Evolutionary conservation across 1,139 yeast species (phyloP), one percentile per base, ranked within the genome.

Genomic region (Scheffersomyces lignicola): DNA sequence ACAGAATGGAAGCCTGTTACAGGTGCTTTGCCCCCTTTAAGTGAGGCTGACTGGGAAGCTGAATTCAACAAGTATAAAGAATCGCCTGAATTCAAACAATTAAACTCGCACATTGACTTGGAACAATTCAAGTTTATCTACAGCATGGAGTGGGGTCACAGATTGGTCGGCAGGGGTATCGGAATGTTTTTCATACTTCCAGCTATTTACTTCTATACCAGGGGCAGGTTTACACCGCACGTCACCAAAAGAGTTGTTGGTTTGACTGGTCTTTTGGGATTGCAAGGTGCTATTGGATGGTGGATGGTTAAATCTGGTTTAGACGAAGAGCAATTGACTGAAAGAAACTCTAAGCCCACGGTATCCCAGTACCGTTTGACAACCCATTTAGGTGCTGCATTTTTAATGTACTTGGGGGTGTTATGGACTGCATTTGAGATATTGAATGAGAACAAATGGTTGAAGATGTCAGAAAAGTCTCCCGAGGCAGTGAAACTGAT

Each of bases 271-370:
- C 66, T 92, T 36, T 71, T 94, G 39, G 98, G 96, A 9, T 65
- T 94, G 31, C 98, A 94, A 68, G 98, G 98, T 32, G 83, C 83
- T 36, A 84, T 94, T 49, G 98, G 98, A 24, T 94, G 98, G 98
- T 94, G 99, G 99, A 94, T 94, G 99, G 98, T 94, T 38, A 82
- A 85, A 51, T 87, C 96, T 5, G 99, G 99, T 29, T 73, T 94
- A 43, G 95, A 90, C 55, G 84, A 85, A 54, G 76, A 83, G 34
- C 83, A 84, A 51, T 66, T 94, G 38, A 76, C 76, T 21, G 95
- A 85, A 49, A 77, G 96, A 54, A 83, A 77, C 31, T 81, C 96
- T 1, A 85, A 83, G 49, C 99, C 99, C 11, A 88, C 98, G 0
- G 99, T 94, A 2, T 87, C 97, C 5, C 98, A 87, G 55, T 94